These are phyloP conservation scores for Pythium chondricola DNA, from an alignment of 352 stramenopile genomes.

Conservation along the genomic window DNA sequence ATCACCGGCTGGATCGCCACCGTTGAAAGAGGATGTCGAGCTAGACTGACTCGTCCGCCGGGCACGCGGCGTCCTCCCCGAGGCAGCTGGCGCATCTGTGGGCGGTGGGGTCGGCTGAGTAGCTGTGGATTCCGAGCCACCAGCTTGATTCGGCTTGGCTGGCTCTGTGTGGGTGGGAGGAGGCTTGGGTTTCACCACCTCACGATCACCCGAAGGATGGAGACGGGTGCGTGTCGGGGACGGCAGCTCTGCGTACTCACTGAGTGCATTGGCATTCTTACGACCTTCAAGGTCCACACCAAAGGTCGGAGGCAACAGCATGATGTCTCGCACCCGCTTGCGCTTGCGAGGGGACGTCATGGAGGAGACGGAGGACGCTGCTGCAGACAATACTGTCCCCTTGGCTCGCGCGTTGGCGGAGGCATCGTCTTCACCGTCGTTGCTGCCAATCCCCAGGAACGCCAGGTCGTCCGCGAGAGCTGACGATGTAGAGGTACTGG, in stretches of 20 bases:
- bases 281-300: constrained; percentile 51
- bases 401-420: not conserved
- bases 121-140: not conserved
- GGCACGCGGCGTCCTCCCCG: constrained; percentile 1
- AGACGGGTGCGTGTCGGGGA: constrained; percentile 37
- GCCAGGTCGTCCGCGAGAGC: constrained; percentile 14
- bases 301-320: constrained; percentile 53
- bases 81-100: not conserved
- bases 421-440: not conserved
- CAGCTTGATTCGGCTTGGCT: not conserved
- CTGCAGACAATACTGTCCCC: not conserved
- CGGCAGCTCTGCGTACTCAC: constrained; percentile 35
- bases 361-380: not conserved
- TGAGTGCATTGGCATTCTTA: constrained; percentile 22
- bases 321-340: constrained; percentile 50
- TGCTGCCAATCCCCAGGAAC: constrained; percentile 10
- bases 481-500: not conserved
- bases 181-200: too few relatives aligned
- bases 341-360: constrained; percentile 15
- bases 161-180: not conserved
- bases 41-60: not conserved
- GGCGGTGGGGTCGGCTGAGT: constrained; percentile 2
- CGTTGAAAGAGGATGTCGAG: not conserved
- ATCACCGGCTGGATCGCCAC: not conserved
- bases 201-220: constrained; percentile 16